Base-by-base conservation (phyloP, 768 basidiomycete species). In the Boletus bicolor region DNA sequence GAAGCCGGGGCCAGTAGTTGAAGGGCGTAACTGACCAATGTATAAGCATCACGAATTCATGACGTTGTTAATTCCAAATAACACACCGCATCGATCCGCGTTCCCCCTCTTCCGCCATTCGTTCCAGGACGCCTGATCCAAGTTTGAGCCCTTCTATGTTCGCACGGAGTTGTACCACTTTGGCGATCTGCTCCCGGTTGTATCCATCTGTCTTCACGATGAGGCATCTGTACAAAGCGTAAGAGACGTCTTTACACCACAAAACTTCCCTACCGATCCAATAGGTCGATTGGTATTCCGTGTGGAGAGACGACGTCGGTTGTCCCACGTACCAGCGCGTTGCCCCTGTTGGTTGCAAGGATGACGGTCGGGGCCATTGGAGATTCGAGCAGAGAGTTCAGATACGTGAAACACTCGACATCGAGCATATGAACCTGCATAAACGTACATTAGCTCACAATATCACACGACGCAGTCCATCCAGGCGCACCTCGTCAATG, bases 331-430 rank as follows among this genome's bases (percentile, higher is more conserved):
- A 99, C 93, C 8, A 93, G 82, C 2, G 91, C 82, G 61, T 93
- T 88, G 4, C 96, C 97, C 21, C 97, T 83, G 70, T 99, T 99
- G 26, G 96, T 97, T 3, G 97, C 97, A 58, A 98, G 79, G 63
- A 99, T 90, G 28, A 99, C 96, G 5, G 97, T 97, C 0, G 97
- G 97, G 4, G 97, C 94, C 86, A 99, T 93, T 3, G 91, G 86
- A 0, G 93, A 94, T 73, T 98, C 97, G 44, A 99, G 82, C 9
- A 98, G 82, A 11, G 93, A 87, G 72, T 98, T 98, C 37, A 99
- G 82, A 75, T 96, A 99, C 5, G 97, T 98, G 77, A 98, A 99
- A 72, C 95, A 98, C 72, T 99, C 97, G 65, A 98, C 95, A 71
- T 99, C 97, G 57, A 99, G 85, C 96, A 98, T 98, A 75, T 99